Evolutionary conservation across 768 basidiomycete genomes (phyloP), one percentile per base, ranked within the genome.

Genomic region (Mycena albidolilacea): DNA sequence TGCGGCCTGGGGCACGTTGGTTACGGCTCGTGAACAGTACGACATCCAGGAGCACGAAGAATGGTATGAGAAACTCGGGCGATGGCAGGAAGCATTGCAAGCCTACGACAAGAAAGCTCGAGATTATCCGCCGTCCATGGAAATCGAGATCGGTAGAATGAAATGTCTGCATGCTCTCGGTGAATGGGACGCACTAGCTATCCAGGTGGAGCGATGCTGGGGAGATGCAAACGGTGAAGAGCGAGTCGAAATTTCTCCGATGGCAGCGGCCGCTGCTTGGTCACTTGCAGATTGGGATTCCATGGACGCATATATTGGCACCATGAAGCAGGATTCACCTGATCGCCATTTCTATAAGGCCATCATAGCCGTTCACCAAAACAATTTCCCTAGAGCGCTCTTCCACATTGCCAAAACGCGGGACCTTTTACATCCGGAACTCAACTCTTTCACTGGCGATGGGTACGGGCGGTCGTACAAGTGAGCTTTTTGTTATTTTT

Each of bases 181-280:
- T 44, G 97, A 99, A 85, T 99, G 98, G 98, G 97, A 98, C 75
- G 89, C 91, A 68, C 88, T 99, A 35, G 93, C 96, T 0, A 84
- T 87, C 8, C 93, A 95, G 69, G 97, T 98, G 1, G 93, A 95
- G 69, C 92, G 95, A 75, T 90, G 93, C 74, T 99, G 98, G 98
- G 81, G 89, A 4, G 93, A 89, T 73, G 93, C 95, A 12, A 91
- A 87, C 60, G 88, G 92, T 69, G 97, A 98, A 64, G 92, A 96
- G 75, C 92, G 94, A 60, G 89, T 93, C 64, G 93, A 95, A 82
- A 98, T 99, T 75, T 97, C 98, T 0, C 97, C 98, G 0, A 93
- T 99, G 87, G 98, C 97, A 0, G 95, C 98, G 1, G 97, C 97
- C 0, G 97, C 98, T 1, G 95, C 97, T 2, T 99, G 98, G 97